phyloP scores from a whole-genome alignment of 768 basidiomycete species.

The Porpolomopsis calyptriformis region DNA sequence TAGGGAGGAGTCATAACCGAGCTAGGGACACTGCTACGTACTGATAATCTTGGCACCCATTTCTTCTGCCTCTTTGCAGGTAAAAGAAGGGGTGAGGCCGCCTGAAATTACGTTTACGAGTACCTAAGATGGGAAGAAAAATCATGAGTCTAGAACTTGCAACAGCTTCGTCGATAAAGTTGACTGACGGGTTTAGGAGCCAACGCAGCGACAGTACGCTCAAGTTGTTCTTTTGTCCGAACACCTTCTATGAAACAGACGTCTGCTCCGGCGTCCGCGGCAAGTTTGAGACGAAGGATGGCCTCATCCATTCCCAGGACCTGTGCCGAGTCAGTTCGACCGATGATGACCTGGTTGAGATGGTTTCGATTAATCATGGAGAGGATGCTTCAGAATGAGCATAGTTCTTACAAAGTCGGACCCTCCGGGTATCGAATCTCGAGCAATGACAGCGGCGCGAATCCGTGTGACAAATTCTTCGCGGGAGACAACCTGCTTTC shows the following conservation, averaged over 20 bases:
- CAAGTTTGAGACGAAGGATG: constrained; percentile 34
- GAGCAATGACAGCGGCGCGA: constrained; percentile 67
- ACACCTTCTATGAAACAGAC: constrained; percentile 48
- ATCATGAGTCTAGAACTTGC: neutral
- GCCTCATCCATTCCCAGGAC: constrained; percentile 42
- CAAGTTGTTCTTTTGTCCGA: constrained; percentile 33
- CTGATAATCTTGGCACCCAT: constrained; percentile 36
- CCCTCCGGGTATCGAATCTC: constrained; percentile 62
- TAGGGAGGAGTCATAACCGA: neutral
- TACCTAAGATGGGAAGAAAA: constrained; percentile 14
- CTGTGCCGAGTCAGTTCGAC: constrained; percentile 44
- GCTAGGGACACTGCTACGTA: constrained; percentile 8
- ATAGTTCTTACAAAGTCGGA: constrained; percentile 53
- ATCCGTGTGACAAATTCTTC: constrained; percentile 68
- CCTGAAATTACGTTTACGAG: constrained; percentile 44
- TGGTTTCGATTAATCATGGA: neutral
- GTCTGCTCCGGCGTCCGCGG: constrained; percentile 33
- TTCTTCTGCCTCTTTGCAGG: constrained; percentile 33
- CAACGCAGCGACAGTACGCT: constrained; percentile 25
- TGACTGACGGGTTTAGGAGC: constrained; percentile 31
- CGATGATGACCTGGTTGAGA: constrained; percentile 31
- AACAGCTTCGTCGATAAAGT: constrained; percentile 1
- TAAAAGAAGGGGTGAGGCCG: constrained; percentile 41
- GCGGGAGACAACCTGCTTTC: constrained; percentile 72
- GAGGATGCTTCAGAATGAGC: neutral